Percentiles rank a stretch among this genome's conserved stretches.
phyloP scores from a whole-genome alignment of 2,329 filamentous ascomycete genomes.

The Penicillium palitans region DNA sequence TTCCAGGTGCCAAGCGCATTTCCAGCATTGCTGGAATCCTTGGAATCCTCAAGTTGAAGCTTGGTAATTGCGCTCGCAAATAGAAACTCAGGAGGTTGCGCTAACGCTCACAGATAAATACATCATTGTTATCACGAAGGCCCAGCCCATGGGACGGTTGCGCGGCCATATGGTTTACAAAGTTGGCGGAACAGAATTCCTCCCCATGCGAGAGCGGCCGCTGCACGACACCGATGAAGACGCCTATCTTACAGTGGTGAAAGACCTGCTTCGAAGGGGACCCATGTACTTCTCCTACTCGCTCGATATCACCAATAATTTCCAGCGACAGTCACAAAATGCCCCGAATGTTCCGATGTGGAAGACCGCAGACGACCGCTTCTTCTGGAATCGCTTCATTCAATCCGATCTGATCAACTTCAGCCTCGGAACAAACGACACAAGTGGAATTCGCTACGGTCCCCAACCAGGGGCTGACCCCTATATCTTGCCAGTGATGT shows the following conservation, averaged over 20 bases:
- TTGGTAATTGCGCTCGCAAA: conserved; percentile 61
- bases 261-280: conserved; percentile 74
- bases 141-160: conserved; percentile 82
- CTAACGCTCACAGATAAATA: conserved; percentile 71
- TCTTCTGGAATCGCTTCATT: conserved; percentile 97
- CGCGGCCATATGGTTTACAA: conserved; percentile 98
- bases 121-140: conserved; percentile 93
- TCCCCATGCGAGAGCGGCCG: conserved; percentile 88
- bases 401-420: conserved; percentile 91
- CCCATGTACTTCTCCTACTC: conserved; percentile 99
- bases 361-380: conserved; percentile 91
- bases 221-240: conserved; percentile 94
- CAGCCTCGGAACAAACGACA: conserved; percentile 58
- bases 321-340: conserved; percentile 84
- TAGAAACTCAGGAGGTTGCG: conserved; percentile 2
- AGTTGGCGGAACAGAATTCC: conserved; percentile 83
- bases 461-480: conserved; percentile 79
- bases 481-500: conserved; percentile 93
- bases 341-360: conserved; percentile 75
- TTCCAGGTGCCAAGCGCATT: conserved; percentile 76
- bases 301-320: conserved; percentile 92
- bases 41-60: conserved; percentile 86
- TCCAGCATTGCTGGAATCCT: conserved; percentile 94
- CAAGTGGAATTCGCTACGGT: conserved; percentile 46
- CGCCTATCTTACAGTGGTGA: conserved; percentile 79